These are phyloP conservation scores for Mimosa pudica DNA, from an alignment of 306 rosid species.

Conservation along the genomic window DNA sequence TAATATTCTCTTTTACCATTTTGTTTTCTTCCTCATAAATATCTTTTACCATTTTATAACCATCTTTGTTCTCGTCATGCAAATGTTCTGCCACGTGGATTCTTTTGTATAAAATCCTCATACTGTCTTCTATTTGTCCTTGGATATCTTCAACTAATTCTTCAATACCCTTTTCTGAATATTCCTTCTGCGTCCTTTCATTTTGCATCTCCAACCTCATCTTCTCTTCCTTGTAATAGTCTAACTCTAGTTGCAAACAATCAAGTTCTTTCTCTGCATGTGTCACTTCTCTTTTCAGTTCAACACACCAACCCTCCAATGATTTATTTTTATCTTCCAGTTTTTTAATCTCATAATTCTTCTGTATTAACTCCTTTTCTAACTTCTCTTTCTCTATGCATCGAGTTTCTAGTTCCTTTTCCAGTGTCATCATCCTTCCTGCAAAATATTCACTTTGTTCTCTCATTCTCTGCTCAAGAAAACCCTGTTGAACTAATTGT, in stretches of 20 bases:
- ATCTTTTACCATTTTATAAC: slow-evolving; percentile 39
- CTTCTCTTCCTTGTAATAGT: slow-evolving; percentile 47
- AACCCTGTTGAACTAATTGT: not conserved
- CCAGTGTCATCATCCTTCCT: slow-evolving; percentile 43
- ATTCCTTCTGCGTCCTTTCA: slow-evolving; percentile 43
- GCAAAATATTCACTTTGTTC: slow-evolving; percentile 46
- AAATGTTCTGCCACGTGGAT: slow-evolving; percentile 72
- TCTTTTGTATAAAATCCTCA: slow-evolving; percentile 58
- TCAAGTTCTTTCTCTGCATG: slow-evolving; percentile 43
- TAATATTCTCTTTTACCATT: slow-evolving; percentile 43
- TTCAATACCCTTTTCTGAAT: slow-evolving; percentile 49
- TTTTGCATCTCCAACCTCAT: slow-evolving; percentile 47
- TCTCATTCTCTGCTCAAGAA: slow-evolving; percentile 1
- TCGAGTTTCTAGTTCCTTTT: slow-evolving; percentile 47
- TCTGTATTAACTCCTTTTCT: slow-evolving; percentile 42
- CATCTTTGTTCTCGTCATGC: slow-evolving; percentile 59
- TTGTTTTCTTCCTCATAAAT: slow-evolving; percentile 52
- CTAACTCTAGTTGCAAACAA: slow-evolving; percentile 44
- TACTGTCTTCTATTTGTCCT: slow-evolving; percentile 53
- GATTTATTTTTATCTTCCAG: slow-evolving; percentile 43
- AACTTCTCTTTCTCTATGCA: slow-evolving; percentile 34
- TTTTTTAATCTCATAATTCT: slow-evolving; percentile 30
- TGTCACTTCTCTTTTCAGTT: slow-evolving; percentile 42
- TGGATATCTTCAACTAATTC: slow-evolving; percentile 56
- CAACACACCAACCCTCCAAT: slow-evolving; percentile 43